Conservation (phyloP, 495 filamentous ascomycete species). For the Penicillium bovifimosum region DNA sequence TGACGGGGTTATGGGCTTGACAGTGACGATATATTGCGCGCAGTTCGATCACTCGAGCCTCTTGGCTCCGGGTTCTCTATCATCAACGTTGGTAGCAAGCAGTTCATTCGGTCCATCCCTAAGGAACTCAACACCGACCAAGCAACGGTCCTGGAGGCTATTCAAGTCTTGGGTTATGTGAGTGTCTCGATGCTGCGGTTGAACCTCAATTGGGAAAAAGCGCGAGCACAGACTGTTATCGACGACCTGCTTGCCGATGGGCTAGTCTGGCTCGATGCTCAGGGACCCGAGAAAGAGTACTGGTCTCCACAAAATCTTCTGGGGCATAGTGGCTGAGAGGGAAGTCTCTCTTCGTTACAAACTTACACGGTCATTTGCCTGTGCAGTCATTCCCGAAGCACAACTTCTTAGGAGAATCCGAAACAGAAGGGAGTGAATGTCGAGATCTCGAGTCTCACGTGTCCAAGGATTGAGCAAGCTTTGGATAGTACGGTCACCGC, state of each 20-base stretch:
- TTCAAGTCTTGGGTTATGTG: conserved; percentile 80
- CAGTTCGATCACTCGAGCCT: conserved; percentile 80
- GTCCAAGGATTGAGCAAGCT: not conserved
- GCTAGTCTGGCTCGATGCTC: conserved; percentile 89
- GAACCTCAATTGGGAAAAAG: conserved; percentile 83
- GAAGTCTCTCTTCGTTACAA: not conserved
- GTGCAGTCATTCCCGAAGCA: not conserved
- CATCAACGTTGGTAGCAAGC: conserved; percentile 70
- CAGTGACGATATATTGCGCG: conserved; percentile 86
- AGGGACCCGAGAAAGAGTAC: conserved; percentile 85
- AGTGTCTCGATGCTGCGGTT: conserved; percentile 84
- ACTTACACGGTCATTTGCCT: not conserved
- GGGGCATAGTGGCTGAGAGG: conserved; percentile 35
- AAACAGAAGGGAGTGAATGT: not conserved
- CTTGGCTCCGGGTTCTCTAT: conserved; percentile 84
- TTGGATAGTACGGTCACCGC: not conserved
- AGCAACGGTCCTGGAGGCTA: conserved; percentile 82
- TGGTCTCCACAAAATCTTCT: conserved; percentile 70
- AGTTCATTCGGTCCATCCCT: conserved; percentile 87
- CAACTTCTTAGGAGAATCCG: not conserved
- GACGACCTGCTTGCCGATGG: conserved; percentile 88
- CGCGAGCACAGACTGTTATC: conserved; percentile 79
- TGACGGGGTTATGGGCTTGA: not conserved
- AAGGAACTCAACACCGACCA: conserved; percentile 97
- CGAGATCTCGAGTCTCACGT: too few species aligned